phyloP scores from a whole-genome alignment of 129 eudicot genomes.

The Dittrichia graveolens region DNA sequence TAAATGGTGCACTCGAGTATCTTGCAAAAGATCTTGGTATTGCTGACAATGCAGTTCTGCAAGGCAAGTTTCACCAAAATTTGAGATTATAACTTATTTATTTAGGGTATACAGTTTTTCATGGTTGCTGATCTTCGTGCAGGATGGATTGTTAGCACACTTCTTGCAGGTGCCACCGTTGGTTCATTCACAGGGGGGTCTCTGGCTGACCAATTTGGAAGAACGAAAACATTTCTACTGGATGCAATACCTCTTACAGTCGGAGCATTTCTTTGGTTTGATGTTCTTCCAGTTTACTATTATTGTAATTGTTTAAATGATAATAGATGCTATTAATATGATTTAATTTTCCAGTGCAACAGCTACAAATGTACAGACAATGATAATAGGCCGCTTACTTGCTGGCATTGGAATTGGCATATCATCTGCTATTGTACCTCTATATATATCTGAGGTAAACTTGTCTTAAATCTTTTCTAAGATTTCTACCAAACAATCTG shows the following conservation, averaged over 20 bases:
- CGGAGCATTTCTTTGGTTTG: slow-evolving; percentile 89
- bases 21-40: slow-evolving; percentile 87
- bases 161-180: slow-evolving; percentile 93
- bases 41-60: slow-evolving; percentile 78
- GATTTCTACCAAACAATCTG: slow-evolving; percentile 11
- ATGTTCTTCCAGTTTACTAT: neutral
- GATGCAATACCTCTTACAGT: slow-evolving; percentile 90
- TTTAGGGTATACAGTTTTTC: neutral
- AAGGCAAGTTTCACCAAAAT: slow-evolving; percentile 55
- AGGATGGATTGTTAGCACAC: slow-evolving; percentile 95
- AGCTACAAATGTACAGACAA: slow-evolving; percentile 68
- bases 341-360: slow-evolving; percentile 61
- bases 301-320: neutral
- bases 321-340: slow-evolving; percentile 1
- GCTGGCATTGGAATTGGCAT: slow-evolving; percentile 97
- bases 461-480: slow-evolving; percentile 7
- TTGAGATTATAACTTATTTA: neutral
- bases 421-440: slow-evolving; percentile 94
- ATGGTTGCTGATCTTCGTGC: slow-evolving; percentile 9
- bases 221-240: slow-evolving; percentile 77
- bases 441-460: slow-evolving; percentile 91
- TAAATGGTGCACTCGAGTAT: slow-evolving; percentile 94
- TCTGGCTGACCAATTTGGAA: slow-evolving; percentile 90
- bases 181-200: slow-evolving; percentile 95
- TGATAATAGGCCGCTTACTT: slow-evolving; percentile 89